Evolutionary conservation across 2,329 filamentous ascomycete species (phyloP), one percentile per base, ranked within the genome.

Genomic region (Fusarium euwallaceae): DNA sequence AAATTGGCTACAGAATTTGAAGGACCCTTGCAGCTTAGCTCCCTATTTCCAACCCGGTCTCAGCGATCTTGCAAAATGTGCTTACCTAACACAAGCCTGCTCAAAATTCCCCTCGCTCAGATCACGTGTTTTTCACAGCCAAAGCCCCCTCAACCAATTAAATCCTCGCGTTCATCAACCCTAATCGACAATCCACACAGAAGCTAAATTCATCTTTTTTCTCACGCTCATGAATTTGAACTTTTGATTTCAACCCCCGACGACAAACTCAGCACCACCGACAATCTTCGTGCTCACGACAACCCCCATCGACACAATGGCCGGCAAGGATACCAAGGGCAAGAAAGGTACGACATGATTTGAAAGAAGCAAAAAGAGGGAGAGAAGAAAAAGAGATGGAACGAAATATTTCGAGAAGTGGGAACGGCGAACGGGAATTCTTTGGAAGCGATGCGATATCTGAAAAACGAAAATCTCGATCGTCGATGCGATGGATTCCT

Each of bases 261-360:
- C 76, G 76, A 78, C 76, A 74, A 72, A 32, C 32, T 70, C 67
- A 78, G 65, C 75, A 76, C 78, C 76, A 70, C 66, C 74, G 70
- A 75, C 66, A 71, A 71, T 48, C 69, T 73, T 68, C 22, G 78
- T 79, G 74, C 76, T 66, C 72, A 72, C 70, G 72, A 78, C 69
- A 79, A 78, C 43, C 43, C 43, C 43, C 43, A 61, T 63, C 64
- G 75, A 80, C 76, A 80, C 71, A 80, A 82, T 82, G 80, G 81
- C 81, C 74, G 77, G 74, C 68, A 81, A 81, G 78, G 80, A 81
- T 68, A 72, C 82, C 73, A 85, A 86, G 80, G 78, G 84, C 75
- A 85, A 86, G 83, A 87, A 88, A 87, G 85, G 86, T 87, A 87
- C 81, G 83, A 80, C 78, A 81, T 83, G 78, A 84, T 68, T 64